Conservation (phyloP, 139 green algal genomes). For the Chlorella ohadii region DNA sequence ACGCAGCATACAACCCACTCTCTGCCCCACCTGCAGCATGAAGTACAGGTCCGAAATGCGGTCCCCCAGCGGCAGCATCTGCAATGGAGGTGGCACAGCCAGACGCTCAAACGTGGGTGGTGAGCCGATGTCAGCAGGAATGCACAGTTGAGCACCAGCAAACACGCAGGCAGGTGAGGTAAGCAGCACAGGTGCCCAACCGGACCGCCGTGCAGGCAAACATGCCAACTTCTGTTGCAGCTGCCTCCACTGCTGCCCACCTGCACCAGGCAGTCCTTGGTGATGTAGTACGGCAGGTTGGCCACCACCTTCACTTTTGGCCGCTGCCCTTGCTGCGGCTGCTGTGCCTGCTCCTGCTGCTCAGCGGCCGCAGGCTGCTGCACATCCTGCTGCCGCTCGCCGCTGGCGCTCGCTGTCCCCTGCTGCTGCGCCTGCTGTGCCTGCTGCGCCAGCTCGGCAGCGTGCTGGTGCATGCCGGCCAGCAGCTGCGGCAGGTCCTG, state of each 20-base stretch:
- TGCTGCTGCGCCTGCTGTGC: slow-evolving; percentile 27
- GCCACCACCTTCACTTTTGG: slow-evolving; percentile 82
- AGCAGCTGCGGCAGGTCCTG: slow-evolving; percentile 56
- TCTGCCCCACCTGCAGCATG: slow-evolving; percentile 73
- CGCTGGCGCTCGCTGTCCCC: not conserved
- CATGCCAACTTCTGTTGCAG: no score
- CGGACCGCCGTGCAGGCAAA: no score
- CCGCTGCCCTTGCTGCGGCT: slow-evolving; percentile 10
- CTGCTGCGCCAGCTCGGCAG: not conserved
- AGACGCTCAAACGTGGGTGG: no score
- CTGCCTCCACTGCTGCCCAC: no score
- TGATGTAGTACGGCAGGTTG: slow-evolving; percentile 99
- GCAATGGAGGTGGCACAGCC: not conserved
- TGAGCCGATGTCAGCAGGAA: no score
- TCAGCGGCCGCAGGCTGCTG: not conserved
- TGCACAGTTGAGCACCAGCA: no score
- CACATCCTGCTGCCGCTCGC: not conserved
- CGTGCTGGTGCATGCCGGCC: slow-evolving; percentile 33
- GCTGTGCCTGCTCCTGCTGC: slow-evolving; percentile 16
- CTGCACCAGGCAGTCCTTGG: slow-evolving; percentile 84
- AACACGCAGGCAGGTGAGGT: no score
- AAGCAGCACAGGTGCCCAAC: no score
- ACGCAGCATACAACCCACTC: no score
- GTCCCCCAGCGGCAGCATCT: slow-evolving; percentile 80
- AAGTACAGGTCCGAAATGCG: slow-evolving; percentile 74